Evolutionary conservation across 495 filamentous ascomycete species (phyloP), one percentile per base, ranked within the genome.

Genomic region (Chaetomium fimeti): DNA sequence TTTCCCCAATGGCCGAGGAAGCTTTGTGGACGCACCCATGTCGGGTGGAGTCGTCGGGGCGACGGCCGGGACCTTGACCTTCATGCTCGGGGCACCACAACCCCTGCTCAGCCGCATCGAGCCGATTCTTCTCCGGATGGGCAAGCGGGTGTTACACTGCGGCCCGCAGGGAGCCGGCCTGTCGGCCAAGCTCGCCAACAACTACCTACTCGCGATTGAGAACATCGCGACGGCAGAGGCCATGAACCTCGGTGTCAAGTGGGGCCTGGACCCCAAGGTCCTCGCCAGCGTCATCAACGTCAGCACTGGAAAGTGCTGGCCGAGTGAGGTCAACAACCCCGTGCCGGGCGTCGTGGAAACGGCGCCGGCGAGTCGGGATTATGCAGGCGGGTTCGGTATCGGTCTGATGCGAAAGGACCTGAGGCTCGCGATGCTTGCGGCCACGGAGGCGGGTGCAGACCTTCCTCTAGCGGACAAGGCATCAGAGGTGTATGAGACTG

Each of bases 151-250:
- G 9, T 78, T 93, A 67, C 92, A 96, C 70, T 87, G 92, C 65
- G 93, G 93, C 0, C 80, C 81, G 0, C 91, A 92, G 52, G 91
- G 91, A 3, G 81, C 89, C 20, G 93, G 93, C 3, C 81, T 97
- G 0, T 87, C 89, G 3, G 91, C 87, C 13, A 97, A 97, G 74
- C 81, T 97, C 9, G 90, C 92, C 29, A 97, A 97, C 75, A 97
- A 97, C 71, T 96, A 96, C 72, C 85, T 96, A 45, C 81, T 97
- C 13, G 91, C 91, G 2, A 87, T 97, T 62, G 93, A 91, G 74
- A 97, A 96, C 71, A 93, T 97, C 67, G 93, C 91, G 2, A 92
- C 91, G 0, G 89, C 90, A 1, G 93, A 97, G 75, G 93, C 91
- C 0, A 96, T 97, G 92, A 92, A 92, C 66, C 84, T 97, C 22